Percentiles rank a stretch among this genome's conserved stretches.
phyloP scores from a whole-genome alignment of 768 basidiomycete genomes.

The Naganishia randhawae region DNA sequence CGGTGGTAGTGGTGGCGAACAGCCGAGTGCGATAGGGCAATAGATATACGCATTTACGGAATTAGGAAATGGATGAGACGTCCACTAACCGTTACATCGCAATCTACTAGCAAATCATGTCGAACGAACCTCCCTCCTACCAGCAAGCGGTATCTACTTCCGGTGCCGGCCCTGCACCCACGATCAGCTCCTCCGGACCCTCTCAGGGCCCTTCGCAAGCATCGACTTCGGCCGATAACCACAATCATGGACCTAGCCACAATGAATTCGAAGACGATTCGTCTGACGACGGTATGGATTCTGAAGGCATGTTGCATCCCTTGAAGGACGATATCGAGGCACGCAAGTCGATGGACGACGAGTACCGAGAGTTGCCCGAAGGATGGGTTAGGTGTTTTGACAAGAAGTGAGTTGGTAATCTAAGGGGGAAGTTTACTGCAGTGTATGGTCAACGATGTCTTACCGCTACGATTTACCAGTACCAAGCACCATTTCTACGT shows the following conservation, averaged over 20 bases:
- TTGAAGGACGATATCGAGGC: conserved; percentile 34
- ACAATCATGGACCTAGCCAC: conserved; percentile 6
- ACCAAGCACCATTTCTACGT: conserved; percentile 48
- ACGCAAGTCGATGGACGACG: conserved; percentile 46
- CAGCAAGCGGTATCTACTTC: conserved; percentile 2
- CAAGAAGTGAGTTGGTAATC: conserved; percentile 35
- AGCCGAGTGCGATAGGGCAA: neutral
- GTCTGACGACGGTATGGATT: conserved; percentile 1
- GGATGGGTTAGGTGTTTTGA: conserved; percentile 50
- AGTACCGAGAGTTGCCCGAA: conserved; percentile 44
- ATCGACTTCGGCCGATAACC: neutral
- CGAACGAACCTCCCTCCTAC: conserved; percentile 24
- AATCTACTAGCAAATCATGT: conserved; percentile 13
- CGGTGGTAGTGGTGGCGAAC: neutral
- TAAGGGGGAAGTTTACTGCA: neutral
- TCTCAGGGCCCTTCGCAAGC: neutral
- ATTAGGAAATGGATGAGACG: neutral
- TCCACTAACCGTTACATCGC: neutral
- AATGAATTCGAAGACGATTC: conserved; percentile 19
- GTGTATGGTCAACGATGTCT: neutral
- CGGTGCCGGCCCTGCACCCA: neutral
- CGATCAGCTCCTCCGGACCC: conserved; percentile 4
- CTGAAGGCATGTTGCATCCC: conserved; percentile 10
- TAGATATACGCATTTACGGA: neutral
- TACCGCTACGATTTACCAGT: conserved; percentile 25